phyloP scores from a whole-genome alignment of 768 basidiomycete genomes.

The Suillus placidus region DNA sequence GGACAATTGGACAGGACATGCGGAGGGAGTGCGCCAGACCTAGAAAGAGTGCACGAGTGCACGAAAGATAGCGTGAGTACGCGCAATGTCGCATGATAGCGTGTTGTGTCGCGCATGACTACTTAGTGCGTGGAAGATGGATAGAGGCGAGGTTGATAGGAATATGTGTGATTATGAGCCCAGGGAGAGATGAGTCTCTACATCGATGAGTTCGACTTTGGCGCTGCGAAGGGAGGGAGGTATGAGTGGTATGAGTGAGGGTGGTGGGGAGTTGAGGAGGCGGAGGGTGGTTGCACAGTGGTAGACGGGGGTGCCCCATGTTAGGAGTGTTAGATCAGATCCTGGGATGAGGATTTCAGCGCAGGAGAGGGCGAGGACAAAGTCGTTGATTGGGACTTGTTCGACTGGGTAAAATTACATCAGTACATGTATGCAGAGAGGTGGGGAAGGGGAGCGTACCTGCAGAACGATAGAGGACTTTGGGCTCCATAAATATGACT shows the following conservation, averaged over 20 bases:
- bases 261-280: conserved; percentile 68
- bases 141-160: too few species aligned
- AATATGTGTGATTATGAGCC: too few species aligned
- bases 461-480: conserved; percentile 90
- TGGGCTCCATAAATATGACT: conserved; percentile 94
- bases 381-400: conserved; percentile 91
- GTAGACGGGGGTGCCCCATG: conserved; percentile 94
- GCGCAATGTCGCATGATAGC: too few species aligned
- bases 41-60: too few species aligned
- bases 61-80: too few species aligned
- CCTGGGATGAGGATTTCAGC: conserved; percentile 79
- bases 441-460: conserved; percentile 39
- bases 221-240: conserved; percentile 67
- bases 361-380: conserved; percentile 75
- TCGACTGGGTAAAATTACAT: conserved; percentile 54
- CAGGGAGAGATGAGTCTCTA: too few species aligned
- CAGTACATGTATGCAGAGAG: conserved; percentile 1
- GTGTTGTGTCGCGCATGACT: too few species aligned
- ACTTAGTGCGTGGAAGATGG: too few species aligned
- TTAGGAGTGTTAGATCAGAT: conserved; percentile 83
- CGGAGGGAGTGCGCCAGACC: too few species aligned
- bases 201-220: conserved; percentile 84
- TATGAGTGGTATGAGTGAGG: conserved; percentile 61
- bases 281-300: conserved; percentile 84
- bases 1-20: too few species aligned